Percentiles rank a stretch among this genome's conserved stretches.
Evolutionary conservation across 176 grass and related monocot species (phyloP).

Genomic region (Oryza meridionalis): DNA sequence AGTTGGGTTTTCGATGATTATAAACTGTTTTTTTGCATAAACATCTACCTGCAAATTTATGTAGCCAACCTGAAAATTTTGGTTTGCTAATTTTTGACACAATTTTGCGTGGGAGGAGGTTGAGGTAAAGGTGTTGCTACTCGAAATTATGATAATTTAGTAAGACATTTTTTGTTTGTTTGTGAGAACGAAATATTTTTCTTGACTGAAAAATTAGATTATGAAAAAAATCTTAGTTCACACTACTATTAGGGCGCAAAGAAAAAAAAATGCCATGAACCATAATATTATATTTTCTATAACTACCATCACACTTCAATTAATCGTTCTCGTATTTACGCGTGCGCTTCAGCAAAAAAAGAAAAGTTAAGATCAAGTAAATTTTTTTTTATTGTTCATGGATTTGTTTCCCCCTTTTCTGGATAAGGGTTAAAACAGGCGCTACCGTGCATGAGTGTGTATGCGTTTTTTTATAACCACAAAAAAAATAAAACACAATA

Average conservation of each 20-base stretch:
- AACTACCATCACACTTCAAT: not conserved
- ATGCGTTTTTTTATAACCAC: no score
- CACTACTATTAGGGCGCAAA: not conserved
- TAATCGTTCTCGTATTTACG: not conserved
- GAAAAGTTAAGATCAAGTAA: no score
- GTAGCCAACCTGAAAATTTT: not conserved
- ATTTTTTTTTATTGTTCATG: not conserved
- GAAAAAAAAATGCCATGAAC: not conserved
- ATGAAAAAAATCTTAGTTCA: not conserved
- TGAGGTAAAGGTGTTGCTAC: not conserved
- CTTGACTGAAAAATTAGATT: not conserved
- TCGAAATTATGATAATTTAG: not conserved
- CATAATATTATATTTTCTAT: not conserved
- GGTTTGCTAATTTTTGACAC: not conserved
- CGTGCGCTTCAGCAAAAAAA: not conserved
- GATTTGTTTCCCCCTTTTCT: not conserved
- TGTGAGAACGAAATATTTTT: not conserved
- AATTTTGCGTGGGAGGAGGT: not conserved
- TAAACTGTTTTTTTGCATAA: not conserved
- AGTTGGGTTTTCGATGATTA: not conserved
- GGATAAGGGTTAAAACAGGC: no score
- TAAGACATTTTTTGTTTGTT: not conserved
- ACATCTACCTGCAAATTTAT: not conserved
- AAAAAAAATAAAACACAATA: not conserved
- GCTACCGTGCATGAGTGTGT: no score